phyloP scores from a whole-genome alignment of 225 moss, liverwort and hornwort genomes.

The Rhytidiadelphus loreus region DNA sequence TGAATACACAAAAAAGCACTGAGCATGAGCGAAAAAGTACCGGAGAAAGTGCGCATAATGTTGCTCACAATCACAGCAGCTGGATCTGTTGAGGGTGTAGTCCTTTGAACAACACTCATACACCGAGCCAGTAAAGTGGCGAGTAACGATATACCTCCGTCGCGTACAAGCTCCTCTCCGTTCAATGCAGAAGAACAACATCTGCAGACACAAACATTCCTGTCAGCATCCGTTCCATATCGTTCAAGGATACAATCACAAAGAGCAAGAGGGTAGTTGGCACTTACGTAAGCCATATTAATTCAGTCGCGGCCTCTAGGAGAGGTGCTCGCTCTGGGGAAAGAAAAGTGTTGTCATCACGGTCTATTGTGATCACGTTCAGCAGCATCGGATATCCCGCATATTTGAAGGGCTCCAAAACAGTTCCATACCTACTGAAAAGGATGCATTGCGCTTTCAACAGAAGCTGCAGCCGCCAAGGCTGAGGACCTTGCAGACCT shows the following conservation, averaged over 20 bases:
- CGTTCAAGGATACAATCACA: background rate
- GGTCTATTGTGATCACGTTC: slow-evolving; percentile 80
- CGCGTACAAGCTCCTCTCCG: slow-evolving; percentile 89
- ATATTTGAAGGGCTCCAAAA: slow-evolving; percentile 90
- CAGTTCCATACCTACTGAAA: slow-evolving; percentile 77
- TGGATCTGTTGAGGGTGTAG: slow-evolving; percentile 62
- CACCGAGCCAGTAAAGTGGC: slow-evolving; percentile 77
- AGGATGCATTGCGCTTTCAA: slow-evolving; percentile 91
- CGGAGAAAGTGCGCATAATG: slow-evolving; percentile 88
- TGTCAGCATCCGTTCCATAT: background rate
- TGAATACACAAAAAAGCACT: background rate
- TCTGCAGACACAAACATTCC: slow-evolving; percentile 15
- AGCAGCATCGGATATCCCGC: slow-evolving; percentile 94
- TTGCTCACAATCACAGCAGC: slow-evolving; percentile 85
- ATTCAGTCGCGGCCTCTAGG: slow-evolving; percentile 78
- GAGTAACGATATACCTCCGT: slow-evolving; percentile 73
- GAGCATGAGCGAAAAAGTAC: background rate
- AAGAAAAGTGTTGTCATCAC: slow-evolving; percentile 83
- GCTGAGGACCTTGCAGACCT: slow-evolving; percentile 93
- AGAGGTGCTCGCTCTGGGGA: slow-evolving; percentile 77
- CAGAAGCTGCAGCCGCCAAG: slow-evolving; percentile 80
- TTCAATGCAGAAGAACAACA: slow-evolving; percentile 89
- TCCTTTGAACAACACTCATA: slow-evolving; percentile 86
- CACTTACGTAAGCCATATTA: slow-evolving; percentile 92
- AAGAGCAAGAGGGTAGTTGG: background rate